phyloP scores from a whole-genome alignment of 768 basidiomycete genomes.

The Tricholoma hemisulphureum region DNA sequence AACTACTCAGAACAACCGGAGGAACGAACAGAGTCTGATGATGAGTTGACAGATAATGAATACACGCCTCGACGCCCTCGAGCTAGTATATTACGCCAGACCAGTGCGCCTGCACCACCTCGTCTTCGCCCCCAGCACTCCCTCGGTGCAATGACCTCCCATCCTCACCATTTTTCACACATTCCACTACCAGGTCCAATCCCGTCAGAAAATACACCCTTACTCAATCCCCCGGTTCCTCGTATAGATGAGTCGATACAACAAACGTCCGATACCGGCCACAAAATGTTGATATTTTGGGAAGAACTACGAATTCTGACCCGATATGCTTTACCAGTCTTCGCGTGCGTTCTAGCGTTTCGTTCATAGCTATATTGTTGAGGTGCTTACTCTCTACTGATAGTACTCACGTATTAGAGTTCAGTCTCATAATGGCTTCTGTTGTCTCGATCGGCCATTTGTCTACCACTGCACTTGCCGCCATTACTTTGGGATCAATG shows the following conservation, averaged over 20 bases:
- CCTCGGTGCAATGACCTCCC: conserved; percentile 4
- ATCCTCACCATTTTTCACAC: conserved; percentile 4
- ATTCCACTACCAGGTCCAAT: conserved; percentile 13
- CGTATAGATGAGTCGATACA: conserved; percentile 53
- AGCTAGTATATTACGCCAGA: conserved; percentile 2
- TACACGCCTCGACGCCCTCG: background rate
- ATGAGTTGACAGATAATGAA: conserved; percentile 4
- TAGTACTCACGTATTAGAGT: conserved; percentile 81
- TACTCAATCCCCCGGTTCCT: conserved; percentile 54
- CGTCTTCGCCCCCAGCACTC: conserved; percentile 16
- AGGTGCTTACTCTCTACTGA: background rate
- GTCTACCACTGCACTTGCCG: conserved; percentile 86
- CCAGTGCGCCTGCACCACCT: conserved; percentile 7
- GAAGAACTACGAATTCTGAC: conserved; percentile 61
- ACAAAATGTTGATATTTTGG: conserved; percentile 36
- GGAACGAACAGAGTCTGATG: conserved; percentile 16
- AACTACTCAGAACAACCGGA: conserved; percentile 21
- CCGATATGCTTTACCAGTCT: conserved; percentile 69
- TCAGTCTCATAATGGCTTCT: conserved; percentile 78
- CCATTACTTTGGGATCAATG: conserved; percentile 73
- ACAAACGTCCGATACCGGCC: conserved; percentile 28
- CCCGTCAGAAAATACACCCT: conserved; percentile 54
- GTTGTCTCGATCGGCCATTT: conserved; percentile 90
- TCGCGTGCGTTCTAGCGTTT: conserved; percentile 49
- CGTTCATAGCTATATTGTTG: background rate